phyloP scores from a whole-genome alignment of 768 basidiomycete genomes.

The Leccinum disarticulatum region DNA sequence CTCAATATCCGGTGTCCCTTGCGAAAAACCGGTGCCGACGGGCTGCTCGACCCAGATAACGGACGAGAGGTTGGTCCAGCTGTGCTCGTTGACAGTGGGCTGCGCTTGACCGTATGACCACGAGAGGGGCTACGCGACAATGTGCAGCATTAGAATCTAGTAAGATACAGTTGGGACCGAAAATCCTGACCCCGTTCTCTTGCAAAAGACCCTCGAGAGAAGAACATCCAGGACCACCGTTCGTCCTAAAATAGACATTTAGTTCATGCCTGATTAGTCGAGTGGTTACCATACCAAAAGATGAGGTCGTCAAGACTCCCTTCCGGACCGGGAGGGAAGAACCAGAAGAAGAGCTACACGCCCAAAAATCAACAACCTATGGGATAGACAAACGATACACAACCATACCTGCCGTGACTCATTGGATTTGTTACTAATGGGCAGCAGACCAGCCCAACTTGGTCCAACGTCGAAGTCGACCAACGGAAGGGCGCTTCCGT shows the following conservation, averaged over 20 bases:
- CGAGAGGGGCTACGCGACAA: constrained; percentile 51
- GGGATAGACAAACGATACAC: too few relatives aligned
- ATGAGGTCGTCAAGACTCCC: constrained; percentile 73
- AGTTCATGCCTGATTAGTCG: neutral
- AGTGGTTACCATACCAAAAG: constrained; percentile 51
- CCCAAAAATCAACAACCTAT: neutral
- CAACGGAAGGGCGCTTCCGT: constrained; percentile 63
- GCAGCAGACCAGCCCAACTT: constrained; percentile 72
- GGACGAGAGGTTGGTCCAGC: constrained; percentile 81
- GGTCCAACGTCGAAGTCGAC: constrained; percentile 75
- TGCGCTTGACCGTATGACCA: constrained; percentile 65
- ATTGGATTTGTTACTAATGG: constrained; percentile 57
- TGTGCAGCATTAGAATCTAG: constrained; percentile 3
- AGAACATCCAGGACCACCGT: constrained; percentile 78
- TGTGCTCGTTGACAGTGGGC: constrained; percentile 62
- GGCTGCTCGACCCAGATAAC: constrained; percentile 80
- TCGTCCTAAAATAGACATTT: constrained; percentile 49
- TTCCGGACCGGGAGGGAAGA: constrained; percentile 74
- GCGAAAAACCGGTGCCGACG: constrained; percentile 77
- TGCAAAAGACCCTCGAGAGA: constrained; percentile 70
- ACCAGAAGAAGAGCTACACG: constrained; percentile 75
- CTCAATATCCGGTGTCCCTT: constrained; percentile 62
- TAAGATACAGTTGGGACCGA: constrained; percentile 18
- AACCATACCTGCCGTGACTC: constrained; percentile 63
- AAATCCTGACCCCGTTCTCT: constrained; percentile 64